Base-by-base conservation (phyloP, 306 rosid species). In the Quercus dentata region DNA sequence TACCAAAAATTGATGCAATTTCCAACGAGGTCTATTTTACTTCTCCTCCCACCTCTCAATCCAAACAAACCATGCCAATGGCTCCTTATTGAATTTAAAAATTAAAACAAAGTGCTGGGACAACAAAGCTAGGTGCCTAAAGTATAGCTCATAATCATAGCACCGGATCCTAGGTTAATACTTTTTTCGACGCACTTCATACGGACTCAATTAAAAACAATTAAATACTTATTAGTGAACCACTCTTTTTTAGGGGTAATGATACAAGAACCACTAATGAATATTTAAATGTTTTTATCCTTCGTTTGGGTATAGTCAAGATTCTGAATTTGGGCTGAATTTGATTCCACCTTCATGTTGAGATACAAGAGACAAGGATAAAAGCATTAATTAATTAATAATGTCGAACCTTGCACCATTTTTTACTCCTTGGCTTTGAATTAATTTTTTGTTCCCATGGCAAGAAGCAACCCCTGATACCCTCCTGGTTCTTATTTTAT, bases 101-200 rank as follows among this genome's bases (percentile, higher is more conserved):
- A 7, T 41, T 41, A 11, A 41, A 2, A 41, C 46, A 8, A 41
- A 41, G 46, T 49, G 54, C 54, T 12, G 4, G 54, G 54, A 12
- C 17, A 49, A 49, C 54, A 49, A 49, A 49, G 15, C 54, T 33
- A 27, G 30, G 38, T 15, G 35, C 38, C 69, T 4, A 28, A 15
- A 15, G 15, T 0, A 14, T 28, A 28, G 69, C 69, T 28, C 20
- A 15, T 27, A 3, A 33, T 28, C 30, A 13, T 28, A 5, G 69
- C 69, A 63, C 38, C 69, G 69, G 69, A 63, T 63, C 69, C 69
- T 28, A 63, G 69, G 69, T 63, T 28, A 28, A 63, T 28, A 27
- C n/a, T 15, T 13, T 27, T 63, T 1, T 28, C 18, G 38, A 27
- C 69, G 69, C 69, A 63, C 69, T 63, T 28, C 19, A 7, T 28